Evolutionary conservation across 2,329 filamentous ascomycete species (phyloP), one percentile per base, ranked within the genome.

Genomic region (Sordariomycetes sp.): DNA sequence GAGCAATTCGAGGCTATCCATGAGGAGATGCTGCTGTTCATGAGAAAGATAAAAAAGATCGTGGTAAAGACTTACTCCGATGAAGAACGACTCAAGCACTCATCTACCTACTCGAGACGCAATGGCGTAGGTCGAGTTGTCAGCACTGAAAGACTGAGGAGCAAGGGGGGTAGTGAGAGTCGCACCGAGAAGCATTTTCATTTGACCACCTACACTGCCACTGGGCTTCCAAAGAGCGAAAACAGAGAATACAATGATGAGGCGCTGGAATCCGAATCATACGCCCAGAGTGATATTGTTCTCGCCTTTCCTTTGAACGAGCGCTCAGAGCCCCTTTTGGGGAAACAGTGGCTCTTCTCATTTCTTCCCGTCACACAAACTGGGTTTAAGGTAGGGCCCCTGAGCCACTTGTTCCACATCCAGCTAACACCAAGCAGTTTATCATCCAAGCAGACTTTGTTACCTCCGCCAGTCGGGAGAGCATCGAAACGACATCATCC

Each of bases 361-460:
- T 71, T 70, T 39, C 42, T 70, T 0, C 68, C 67, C 0, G 46
- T 70, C n/a, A 46, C 57, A 0, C 42, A 46, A 5, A 48, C 56
- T 28, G 62, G 60, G 1, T 68, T 68, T 43, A 64, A 59, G 26
- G 60, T 63, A 39, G n/a, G 10, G 15, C 10, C 2, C 39, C 8
- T 28, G 16, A 30, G 34, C 30, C n/a, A 35, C 14, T 15, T 8
- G n/a, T 8, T 17, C 14, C 8, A 29, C n/a, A n/a, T n/a, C n/a
- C n/a, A n/a, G n/a, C n/a, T n/a, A n/a, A n/a, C n/a, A n/a, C n/a
- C n/a, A n/a, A n/a, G n/a, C 17, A 62, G 49, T 70, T 72, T 28
- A 43, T 70, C 2, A 63, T 72, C 9, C 66, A 72, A 8, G 53
- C 62, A 6, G 66, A 72, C 39, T 72, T 71, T 35, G 62, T 64